Evolutionary conservation across 2,329 filamentous ascomycete species (phyloP).

Genomic region (Calonectria hawksworthii): DNA sequence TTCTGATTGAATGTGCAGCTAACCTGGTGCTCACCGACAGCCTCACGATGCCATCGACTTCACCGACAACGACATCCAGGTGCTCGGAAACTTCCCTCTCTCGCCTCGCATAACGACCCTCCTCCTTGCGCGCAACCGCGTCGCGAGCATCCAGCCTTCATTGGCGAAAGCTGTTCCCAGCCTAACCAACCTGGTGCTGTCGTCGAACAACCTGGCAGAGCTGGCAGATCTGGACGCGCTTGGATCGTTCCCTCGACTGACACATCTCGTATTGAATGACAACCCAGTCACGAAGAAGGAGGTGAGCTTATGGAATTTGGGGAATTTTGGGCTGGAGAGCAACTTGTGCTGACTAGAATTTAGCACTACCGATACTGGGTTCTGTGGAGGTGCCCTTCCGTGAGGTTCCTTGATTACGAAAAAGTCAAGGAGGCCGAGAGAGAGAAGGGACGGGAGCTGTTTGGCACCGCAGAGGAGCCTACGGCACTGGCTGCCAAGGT

Average conservation of each 20-base stretch:
- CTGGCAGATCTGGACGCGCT: constrained; percentile 91
- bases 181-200: constrained; percentile 84
- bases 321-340: background rate
- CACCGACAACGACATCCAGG: constrained; percentile 96
- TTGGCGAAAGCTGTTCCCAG: constrained; percentile 84
- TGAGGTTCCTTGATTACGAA: constrained; percentile 92
- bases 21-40: constrained; percentile 58
- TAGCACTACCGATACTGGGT: constrained; percentile 95
- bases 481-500: constrained; percentile 84
- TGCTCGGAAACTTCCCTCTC: constrained; percentile 92
- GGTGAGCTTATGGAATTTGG: constrained; percentile 67
- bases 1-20: background rate
- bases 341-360: constrained; percentile 18
- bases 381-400: constrained; percentile 85
- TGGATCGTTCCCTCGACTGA: constrained; percentile 76
- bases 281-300: constrained; percentile 95
- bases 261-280: constrained; percentile 84
- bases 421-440: constrained; percentile 93
- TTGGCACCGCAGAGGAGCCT: constrained; percentile 84
- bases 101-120: constrained; percentile 90
- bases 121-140: constrained; percentile 89
- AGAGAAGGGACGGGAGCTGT: constrained; percentile 81
- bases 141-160: constrained; percentile 83
- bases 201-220: constrained; percentile 85
- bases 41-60: constrained; percentile 98